A percentile compares a stretch with the other conserved stretches of the same genome.
These are phyloP conservation scores for Murraya koenigii DNA, from an alignment of 345 rosid genomes.

Conservation along the genomic window DNA sequence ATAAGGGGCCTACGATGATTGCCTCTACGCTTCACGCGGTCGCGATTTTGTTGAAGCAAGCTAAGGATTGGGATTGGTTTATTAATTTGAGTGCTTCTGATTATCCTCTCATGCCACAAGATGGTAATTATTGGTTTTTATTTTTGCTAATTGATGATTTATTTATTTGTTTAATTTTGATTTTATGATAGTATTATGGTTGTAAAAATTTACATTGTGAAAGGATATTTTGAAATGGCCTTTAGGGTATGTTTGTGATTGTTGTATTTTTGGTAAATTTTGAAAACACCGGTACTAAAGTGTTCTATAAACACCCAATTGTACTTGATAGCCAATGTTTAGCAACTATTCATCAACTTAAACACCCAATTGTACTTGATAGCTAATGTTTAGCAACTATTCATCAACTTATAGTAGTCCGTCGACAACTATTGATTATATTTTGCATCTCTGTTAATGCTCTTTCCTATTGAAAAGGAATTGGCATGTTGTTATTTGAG, in stretches of 20 bases:
- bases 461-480: neutral
- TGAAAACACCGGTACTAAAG: neutral
- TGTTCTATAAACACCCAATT: neutral
- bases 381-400: neutral
- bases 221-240: neutral
- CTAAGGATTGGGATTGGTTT: conserved; percentile 94
- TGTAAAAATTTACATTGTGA: neutral
- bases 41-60: conserved; percentile 67
- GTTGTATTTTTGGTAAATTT: neutral
- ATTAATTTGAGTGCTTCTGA: conserved; percentile 77
- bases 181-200: neutral
- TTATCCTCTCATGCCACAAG: conserved; percentile 90
- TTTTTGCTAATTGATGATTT: neutral
- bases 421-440: neutral
- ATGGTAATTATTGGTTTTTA: conserved; percentile 43
- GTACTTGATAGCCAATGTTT: neutral
- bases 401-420: neutral
- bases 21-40: conserved; percentile 74
- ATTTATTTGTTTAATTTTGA: neutral
- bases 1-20: conserved; percentile 79
- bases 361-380: neutral
- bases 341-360: neutral
- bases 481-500: neutral
- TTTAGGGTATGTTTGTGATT: neutral
- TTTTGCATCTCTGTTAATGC: neutral